Conservation (phyloP, 208 protist species). For the Lotmaria passim region DNA sequence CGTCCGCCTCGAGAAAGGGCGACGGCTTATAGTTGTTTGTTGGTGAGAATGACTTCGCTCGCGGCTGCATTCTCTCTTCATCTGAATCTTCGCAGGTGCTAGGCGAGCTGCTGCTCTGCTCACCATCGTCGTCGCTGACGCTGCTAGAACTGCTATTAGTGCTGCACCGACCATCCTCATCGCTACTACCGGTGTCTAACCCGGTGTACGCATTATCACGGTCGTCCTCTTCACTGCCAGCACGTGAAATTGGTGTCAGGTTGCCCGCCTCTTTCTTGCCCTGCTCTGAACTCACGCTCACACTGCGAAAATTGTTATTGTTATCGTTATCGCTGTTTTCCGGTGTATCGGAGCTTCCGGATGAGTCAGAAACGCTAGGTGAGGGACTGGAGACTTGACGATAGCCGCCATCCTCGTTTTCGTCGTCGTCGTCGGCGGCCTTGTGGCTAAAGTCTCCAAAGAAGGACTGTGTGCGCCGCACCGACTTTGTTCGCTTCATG, state of each 20-base stretch:
- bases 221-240: background rate
- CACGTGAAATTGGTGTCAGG: background rate
- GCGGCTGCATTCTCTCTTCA: background rate
- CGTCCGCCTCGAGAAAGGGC: background rate
- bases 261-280: background rate
- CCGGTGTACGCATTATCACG: background rate
- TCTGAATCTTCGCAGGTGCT: background rate
- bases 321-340: background rate
- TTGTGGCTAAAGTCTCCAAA: constrained; percentile 1
- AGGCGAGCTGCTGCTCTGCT: background rate
- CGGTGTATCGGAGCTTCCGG: background rate
- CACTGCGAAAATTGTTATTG: background rate
- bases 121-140: too few species aligned
- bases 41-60: background rate
- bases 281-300: background rate
- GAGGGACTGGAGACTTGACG: background rate
- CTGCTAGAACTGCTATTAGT: background rate
- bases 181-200: background rate
- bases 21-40: background rate
- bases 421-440: background rate
- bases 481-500: background rate
- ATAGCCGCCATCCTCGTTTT: background rate
- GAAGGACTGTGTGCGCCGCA: constrained; percentile 12
- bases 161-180: background rate
- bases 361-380: background rate